Evolutionary conservation across 768 basidiomycete genomes (phyloP), one percentile per base, ranked within the genome.

Genomic region (Mycena venus): DNA sequence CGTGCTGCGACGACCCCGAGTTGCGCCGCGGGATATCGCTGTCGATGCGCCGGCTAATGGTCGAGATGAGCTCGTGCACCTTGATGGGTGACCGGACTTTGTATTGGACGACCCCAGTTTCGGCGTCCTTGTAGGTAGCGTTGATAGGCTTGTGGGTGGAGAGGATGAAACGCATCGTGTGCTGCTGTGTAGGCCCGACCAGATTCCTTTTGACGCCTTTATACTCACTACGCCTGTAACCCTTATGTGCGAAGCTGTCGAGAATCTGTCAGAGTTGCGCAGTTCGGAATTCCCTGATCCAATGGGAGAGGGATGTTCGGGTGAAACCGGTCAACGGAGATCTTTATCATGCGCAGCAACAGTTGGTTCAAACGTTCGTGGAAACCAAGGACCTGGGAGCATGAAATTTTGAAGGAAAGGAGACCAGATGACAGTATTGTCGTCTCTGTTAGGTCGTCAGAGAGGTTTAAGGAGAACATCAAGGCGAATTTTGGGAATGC

Each of bases 21-120:
- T 61, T 62, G 56, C 62, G 73, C 17, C 68, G 68, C 17, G 73
- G 73, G 42, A 74, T 65, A 55, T 74, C 73, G 19, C 12, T 64
- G 55, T 74, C 73, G 44, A 74, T 47, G 68, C 55, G 73, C 3
- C 68, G 68, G 25, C 25, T 69, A 12, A 74, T 74, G 27, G 55
- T 74, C 62, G 73, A 32, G n/a, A 47, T 61, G 56, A 70, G 36
- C 9, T 74, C 68, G 25, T 59, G 56, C 17, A 70, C 68, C 55
- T 60, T 69, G 42, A 74, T 61, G 3, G 68, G 68, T 3, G 73
- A 47, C 27, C 47, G 32, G 21, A 70, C 73, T 60, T 74, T 74
- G 68, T 69, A 74, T 34, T 69, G 73, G n/a, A 56, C 58, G 34
- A 66, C 19, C 0, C 68, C 47, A 7, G 73, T 49, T 29, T 56